Conservation (phyloP, 768 basidiomycete genomes). For the Saitozyma podzolica region DNA sequence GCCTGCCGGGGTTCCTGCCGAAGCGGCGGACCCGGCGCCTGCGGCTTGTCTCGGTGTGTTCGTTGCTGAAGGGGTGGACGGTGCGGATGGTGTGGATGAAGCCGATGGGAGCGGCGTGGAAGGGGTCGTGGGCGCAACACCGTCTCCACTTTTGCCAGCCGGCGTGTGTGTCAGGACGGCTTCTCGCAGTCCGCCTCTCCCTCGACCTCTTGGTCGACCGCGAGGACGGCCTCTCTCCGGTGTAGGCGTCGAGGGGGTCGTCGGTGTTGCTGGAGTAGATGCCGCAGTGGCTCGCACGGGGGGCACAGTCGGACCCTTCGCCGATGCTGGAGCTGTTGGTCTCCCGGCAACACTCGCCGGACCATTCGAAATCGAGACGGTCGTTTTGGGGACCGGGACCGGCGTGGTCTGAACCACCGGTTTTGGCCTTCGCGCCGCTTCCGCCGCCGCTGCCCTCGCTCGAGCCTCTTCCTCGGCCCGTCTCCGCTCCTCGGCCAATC, state of each 20-base stretch:
- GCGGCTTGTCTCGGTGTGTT: neutral
- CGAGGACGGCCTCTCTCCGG: slow-evolving; percentile 17
- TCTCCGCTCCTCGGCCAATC: no score
- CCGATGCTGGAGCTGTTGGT: neutral
- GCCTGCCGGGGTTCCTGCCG: neutral
- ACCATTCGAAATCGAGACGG: no score
- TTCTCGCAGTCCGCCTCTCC: slow-evolving; percentile 19
- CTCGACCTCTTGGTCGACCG: slow-evolving; percentile 27
- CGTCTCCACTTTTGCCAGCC: neutral
- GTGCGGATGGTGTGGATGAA: neutral
- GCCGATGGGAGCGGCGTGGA: neutral
- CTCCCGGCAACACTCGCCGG: no score
- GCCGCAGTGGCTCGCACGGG: neutral
- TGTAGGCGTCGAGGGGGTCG: neutral
- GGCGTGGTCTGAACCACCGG: no score
- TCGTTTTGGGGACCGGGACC: no score
- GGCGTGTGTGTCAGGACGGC: slow-evolving; percentile 10
- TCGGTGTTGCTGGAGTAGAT: slow-evolving; percentile 2
- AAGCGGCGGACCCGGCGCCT: neutral
- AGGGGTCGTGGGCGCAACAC: neutral
- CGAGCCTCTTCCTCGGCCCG: no score
- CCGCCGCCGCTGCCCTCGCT: no score
- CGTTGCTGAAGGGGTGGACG: neutral
- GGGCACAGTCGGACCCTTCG: neutral
- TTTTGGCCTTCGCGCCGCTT: no score